Evolutionary conservation across 2,329 filamentous ascomycete species (phyloP).

Genomic region (Monosporascus cannonballus): DNA sequence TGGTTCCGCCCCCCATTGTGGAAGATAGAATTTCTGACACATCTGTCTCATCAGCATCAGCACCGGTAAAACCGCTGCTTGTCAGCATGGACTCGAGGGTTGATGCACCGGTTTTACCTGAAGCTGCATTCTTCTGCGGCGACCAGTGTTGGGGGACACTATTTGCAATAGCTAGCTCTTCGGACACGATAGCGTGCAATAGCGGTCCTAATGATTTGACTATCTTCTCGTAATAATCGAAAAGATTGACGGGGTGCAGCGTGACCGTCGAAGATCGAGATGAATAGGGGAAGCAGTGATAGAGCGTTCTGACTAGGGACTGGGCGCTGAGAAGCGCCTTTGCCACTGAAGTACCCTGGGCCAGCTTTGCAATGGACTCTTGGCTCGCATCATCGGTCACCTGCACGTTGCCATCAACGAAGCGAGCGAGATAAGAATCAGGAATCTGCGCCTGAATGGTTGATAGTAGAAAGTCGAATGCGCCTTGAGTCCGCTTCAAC

Average conservation of each 20-base stretch:
- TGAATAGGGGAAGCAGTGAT: conserved; percentile 66
- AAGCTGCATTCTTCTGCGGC: conserved; percentile 22
- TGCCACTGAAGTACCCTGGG: conserved; percentile 66
- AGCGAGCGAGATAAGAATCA: conserved; percentile 64
- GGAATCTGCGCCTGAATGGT: conserved; percentile 50
- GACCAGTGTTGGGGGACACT: conserved; percentile 67
- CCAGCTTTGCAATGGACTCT: conserved; percentile 35
- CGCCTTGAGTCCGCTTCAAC: conserved; percentile 64
- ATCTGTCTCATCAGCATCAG: conserved; percentile 21
- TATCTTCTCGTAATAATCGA: conserved; percentile 73
- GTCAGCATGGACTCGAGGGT: conserved; percentile 5
- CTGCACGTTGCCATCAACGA: conserved; percentile 41
- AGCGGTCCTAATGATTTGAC: conserved; percentile 71
- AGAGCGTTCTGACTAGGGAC: conserved; percentile 68
- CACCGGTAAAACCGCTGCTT: conserved; percentile 3
- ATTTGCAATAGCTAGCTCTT: conserved; percentile 71
- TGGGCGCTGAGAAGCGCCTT: conserved; percentile 76
- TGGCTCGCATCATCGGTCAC: conserved; percentile 22
- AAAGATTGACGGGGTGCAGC: conserved; percentile 73
- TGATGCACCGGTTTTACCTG: conserved; percentile 10
- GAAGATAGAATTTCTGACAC: conserved; percentile 20
- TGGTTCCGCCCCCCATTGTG: conserved; percentile 17
- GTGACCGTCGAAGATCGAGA: conserved; percentile 58
- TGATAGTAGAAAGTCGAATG: conserved; percentile 61
- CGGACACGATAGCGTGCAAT: conserved; percentile 73